Evolutionary conservation across 495 filamentous ascomycete genomes (phyloP).

Genomic region (Aspergillus cristatus): DNA sequence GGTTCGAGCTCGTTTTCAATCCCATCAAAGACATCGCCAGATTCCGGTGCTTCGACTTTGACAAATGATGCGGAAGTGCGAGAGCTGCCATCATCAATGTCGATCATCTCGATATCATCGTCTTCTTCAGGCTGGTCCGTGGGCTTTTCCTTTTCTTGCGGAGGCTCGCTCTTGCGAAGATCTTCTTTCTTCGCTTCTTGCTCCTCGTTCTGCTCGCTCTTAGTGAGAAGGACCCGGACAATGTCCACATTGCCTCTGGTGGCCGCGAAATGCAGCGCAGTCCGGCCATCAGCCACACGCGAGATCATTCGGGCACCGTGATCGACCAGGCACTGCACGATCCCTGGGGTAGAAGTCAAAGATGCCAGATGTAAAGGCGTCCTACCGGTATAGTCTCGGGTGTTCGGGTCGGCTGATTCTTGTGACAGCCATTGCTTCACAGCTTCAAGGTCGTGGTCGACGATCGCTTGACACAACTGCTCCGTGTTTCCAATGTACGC

Average conservation of each 20-base stretch:
- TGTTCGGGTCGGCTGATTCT: constrained; percentile 51
- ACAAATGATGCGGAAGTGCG: constrained; percentile 54
- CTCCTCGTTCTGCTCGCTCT: constrained; percentile 61
- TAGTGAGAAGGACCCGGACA: constrained; percentile 56
- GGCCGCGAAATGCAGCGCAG: constrained; percentile 70
- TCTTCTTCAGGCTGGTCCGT: constrained; percentile 23
- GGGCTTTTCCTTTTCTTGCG: constrained; percentile 7
- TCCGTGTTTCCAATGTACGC: constrained; percentile 67
- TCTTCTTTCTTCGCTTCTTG: constrained; percentile 52
- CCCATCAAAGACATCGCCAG: constrained; percentile 27
- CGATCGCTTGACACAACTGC: constrained; percentile 65
- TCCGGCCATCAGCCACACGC: constrained; percentile 66
- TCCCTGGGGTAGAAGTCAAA: constrained; percentile 53
- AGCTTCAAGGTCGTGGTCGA: constrained; percentile 54
- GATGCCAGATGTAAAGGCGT: constrained; percentile 70
- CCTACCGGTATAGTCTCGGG: constrained; percentile 68
- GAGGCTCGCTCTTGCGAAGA: constrained; percentile 28
- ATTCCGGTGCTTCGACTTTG: constrained; percentile 41
- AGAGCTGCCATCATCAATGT: constrained; percentile 30
- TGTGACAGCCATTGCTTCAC: constrained; percentile 60
- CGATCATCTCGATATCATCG: constrained; percentile 33
- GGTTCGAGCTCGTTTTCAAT: constrained; percentile 51
- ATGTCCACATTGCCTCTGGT: constrained; percentile 58
- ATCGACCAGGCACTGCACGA: constrained; percentile 64
- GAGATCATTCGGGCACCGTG: constrained; percentile 61